phyloP scores from a whole-genome alignment of 1,139 yeast genomes.

The Zygosaccharomyces pseudobailii region DNA sequence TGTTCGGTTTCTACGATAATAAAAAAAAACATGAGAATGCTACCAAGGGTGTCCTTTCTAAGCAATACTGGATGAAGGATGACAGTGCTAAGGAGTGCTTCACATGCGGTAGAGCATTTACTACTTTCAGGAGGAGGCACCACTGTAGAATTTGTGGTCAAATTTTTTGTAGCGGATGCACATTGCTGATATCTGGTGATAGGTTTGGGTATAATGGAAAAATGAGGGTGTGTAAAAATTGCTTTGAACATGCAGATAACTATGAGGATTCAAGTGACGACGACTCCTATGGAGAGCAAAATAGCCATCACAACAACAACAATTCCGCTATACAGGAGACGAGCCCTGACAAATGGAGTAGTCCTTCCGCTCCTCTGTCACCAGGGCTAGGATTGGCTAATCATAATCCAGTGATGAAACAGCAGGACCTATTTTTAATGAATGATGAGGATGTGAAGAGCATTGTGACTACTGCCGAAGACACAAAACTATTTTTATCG shows the following conservation, averaged over 20 bases:
- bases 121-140: constrained; percentile 81
- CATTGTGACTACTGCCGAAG: constrained; percentile 33
- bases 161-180: constrained; percentile 87
- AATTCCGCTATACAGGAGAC: constrained; percentile 10
- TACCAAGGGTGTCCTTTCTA: constrained; percentile 43
- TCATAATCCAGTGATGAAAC: constrained; percentile 4
- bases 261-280: constrained; percentile 73
- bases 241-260: constrained; percentile 57
- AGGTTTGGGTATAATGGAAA: constrained; percentile 66
- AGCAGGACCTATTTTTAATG: constrained; percentile 18
- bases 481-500: constrained; percentile 31
- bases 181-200: constrained; percentile 69
- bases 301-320: constrained; percentile 7
- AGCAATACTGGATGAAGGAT: constrained; percentile 89
- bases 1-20: constrained; percentile 45
- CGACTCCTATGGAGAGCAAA: constrained; percentile 16
- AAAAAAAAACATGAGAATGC: constrained; percentile 36
- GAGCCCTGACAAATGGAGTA: constrained; percentile 1
- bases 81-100: constrained; percentile 80
- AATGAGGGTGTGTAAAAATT: constrained; percentile 74
- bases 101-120: constrained; percentile 66
- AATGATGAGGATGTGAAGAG: constrained; percentile 34
- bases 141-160: constrained; percentile 97
- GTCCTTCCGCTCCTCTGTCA: background rate
- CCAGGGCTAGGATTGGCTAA: background rate